phyloP scores from a whole-genome alignment of 2,329 filamentous ascomycete species.

The Phialocephala subalpina region DNA sequence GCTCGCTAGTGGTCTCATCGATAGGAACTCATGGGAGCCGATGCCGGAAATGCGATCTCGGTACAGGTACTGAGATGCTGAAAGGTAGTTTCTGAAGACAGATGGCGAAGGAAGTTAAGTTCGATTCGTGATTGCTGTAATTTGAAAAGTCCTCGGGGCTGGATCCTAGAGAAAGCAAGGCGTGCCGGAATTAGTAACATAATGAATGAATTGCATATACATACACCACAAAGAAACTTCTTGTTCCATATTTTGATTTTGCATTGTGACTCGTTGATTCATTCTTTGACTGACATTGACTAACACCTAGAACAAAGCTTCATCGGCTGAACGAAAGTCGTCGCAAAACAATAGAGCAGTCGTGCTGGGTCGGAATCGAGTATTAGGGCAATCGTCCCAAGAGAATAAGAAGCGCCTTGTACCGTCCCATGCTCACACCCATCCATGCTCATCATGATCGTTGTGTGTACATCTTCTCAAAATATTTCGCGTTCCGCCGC shows the following conservation, averaged over 20 bases:
- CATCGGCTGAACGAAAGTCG: conserved; percentile 9
- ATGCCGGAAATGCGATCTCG: not conserved
- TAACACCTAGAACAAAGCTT: not conserved
- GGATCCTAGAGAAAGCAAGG: not conserved
- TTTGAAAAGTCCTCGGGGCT: not conserved
- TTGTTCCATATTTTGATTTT: not conserved
- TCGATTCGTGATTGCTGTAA: not conserved
- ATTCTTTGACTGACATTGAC: conserved; percentile 8
- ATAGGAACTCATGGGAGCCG: not conserved
- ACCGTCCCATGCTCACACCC: conserved; percentile 5
- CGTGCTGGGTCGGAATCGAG: not conserved
- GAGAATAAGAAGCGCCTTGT: conserved; percentile 2
- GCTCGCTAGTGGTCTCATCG: not conserved
- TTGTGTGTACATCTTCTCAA: not conserved
- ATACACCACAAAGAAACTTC: conserved; percentile 1
- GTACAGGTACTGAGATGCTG: not conserved
- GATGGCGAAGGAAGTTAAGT: not conserved
- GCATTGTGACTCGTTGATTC: conserved; percentile 3
- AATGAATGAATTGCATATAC: not conserved
- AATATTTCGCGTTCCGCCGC: not conserved
- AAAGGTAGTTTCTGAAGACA: not conserved
- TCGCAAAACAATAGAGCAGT: not conserved
- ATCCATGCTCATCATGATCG: not conserved
- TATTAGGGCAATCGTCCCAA: not conserved
- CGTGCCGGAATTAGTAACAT: not conserved